These are phyloP conservation scores for Coemansia sp. DNA, from an alignment of 192 early-diverging fungal genomes.

Conservation along the genomic window DNA sequence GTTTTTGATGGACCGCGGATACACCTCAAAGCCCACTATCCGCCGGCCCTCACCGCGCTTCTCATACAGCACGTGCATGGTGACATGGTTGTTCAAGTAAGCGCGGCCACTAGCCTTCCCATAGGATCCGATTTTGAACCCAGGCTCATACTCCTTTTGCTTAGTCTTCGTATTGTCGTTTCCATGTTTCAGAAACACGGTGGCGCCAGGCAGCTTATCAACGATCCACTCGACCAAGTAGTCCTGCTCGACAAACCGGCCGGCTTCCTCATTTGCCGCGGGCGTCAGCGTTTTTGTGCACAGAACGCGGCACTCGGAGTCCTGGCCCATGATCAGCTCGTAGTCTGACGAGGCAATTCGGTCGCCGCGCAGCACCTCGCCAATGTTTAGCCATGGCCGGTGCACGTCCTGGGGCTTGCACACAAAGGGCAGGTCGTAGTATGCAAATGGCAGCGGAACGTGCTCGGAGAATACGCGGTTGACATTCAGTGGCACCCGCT, in stretches of 20 bases:
- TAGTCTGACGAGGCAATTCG: constrained; percentile 64
- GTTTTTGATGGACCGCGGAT: constrained; percentile 57
- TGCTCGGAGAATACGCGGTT: constrained; percentile 71
- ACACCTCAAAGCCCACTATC: constrained; percentile 74
- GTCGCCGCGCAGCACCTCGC: constrained; percentile 72
- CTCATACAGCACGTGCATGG: constrained; percentile 60
- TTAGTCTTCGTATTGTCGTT: not conserved
- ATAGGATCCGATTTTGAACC: constrained; percentile 60
- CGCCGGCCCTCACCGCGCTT: constrained; percentile 37
- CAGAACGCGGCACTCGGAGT: constrained; percentile 55
- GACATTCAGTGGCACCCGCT: constrained; percentile 60
- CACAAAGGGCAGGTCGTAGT: constrained; percentile 63
- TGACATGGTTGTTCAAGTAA: constrained; percentile 68
- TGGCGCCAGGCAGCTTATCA: constrained; percentile 67
- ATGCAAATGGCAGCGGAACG: constrained; percentile 64
- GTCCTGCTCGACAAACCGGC: constrained; percentile 56
- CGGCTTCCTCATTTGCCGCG: constrained; percentile 50
- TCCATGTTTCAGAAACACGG: constrained; percentile 31
- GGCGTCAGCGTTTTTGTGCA: constrained; percentile 54
- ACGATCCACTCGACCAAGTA: constrained; percentile 69
- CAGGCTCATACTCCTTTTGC: constrained; percentile 55
- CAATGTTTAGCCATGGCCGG: constrained; percentile 55
- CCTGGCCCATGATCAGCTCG: constrained; percentile 46
- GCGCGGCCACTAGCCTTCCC: constrained; percentile 37
- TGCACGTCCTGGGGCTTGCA: constrained; percentile 47